A percentile compares a stretch with the other conserved stretches of the same genome.
Evolutionary conservation across 164 flowering plant species (phyloP).

Genomic region (Houttuynia cordata): DNA sequence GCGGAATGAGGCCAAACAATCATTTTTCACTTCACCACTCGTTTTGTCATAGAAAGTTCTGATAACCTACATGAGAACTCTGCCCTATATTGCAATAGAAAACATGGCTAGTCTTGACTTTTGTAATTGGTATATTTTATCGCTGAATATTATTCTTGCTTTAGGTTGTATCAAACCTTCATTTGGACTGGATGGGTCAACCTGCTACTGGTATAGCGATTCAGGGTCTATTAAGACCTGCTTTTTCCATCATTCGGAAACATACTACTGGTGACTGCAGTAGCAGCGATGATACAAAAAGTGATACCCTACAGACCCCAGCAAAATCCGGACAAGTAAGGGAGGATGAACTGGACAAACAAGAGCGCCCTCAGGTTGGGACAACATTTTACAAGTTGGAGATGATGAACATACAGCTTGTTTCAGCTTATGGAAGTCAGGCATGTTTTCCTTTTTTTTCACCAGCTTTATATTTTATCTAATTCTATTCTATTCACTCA

Average conservation of each 20-base stretch:
- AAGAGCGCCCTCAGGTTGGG: conserved; percentile 30
- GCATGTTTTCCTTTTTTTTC: conserved; percentile 18
- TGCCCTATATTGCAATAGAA: no score
- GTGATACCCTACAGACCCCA: conserved; percentile 11
- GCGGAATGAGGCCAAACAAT: no score
- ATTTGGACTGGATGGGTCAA: conserved; percentile 70
- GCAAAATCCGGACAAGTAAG: conserved; percentile 26
- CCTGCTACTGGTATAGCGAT: conserved; percentile 65
- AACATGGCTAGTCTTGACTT: background rate
- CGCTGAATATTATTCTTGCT: background rate
- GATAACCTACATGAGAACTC: no score
- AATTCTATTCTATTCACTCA: background rate
- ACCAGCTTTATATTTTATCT: background rate
- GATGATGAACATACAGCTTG: conserved; percentile 57
- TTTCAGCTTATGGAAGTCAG: conserved; percentile 60
- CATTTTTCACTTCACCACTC: no score
- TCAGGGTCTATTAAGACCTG: conserved; percentile 75
- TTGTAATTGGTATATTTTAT: background rate
- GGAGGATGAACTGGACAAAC: conserved; percentile 37
- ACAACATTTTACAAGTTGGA: conserved; percentile 78
- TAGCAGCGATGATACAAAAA: conserved; percentile 14
- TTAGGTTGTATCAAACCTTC: conserved; percentile 56
- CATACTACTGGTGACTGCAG: conserved; percentile 25
- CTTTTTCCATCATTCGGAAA: conserved; percentile 42
- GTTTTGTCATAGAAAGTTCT: no score